Conservation (phyloP, 2,329 filamentous ascomycete species). For the Lachnellula hyalina region DNA sequence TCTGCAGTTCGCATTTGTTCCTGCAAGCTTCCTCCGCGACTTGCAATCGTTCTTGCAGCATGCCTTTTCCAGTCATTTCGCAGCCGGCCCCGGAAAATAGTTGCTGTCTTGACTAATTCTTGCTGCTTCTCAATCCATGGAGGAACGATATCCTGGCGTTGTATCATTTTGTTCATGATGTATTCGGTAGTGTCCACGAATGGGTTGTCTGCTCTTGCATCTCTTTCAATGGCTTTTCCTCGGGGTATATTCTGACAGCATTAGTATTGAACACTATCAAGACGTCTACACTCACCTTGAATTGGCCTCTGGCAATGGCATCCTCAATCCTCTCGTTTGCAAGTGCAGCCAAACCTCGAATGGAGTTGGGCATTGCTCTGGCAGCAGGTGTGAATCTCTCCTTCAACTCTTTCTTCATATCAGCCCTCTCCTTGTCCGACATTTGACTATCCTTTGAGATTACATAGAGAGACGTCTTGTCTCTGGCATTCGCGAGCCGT, state of each 20-base stretch:
- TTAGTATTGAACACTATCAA: background rate
- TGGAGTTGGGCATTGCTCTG: constrained; percentile 66
- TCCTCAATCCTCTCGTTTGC: constrained; percentile 93
- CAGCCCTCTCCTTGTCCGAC: constrained; percentile 66
- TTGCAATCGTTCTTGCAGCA: constrained; percentile 72
- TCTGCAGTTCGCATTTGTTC: constrained; percentile 67
- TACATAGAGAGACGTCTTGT: constrained; percentile 52
- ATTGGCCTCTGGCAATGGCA: constrained; percentile 86
- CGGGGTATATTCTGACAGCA: constrained; percentile 62
- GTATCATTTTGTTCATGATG: constrained; percentile 97
- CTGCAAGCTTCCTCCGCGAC: constrained; percentile 67
- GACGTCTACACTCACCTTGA: constrained; percentile 43
- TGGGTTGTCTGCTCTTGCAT: constrained; percentile 75
- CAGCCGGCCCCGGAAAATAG: constrained; percentile 67
- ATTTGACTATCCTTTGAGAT: constrained; percentile 48
- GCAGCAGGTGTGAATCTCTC: constrained; percentile 74
- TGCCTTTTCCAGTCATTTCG: constrained; percentile 81
- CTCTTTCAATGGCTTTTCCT: constrained; percentile 74
- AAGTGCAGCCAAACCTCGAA: constrained; percentile 73
- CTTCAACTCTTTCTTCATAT: constrained; percentile 65
- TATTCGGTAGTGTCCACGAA: constrained; percentile 97
- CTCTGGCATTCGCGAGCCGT: constrained; percentile 49
- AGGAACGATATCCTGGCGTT: constrained; percentile 89
- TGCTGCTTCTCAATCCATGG: constrained; percentile 99
- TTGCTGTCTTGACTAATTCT: constrained; percentile 66